Percentiles rank a stretch among this genome's conserved stretches.
Evolutionary conservation across 2,329 filamentous ascomycete species (phyloP).

Genomic region (Trichothecium roseum): DNA sequence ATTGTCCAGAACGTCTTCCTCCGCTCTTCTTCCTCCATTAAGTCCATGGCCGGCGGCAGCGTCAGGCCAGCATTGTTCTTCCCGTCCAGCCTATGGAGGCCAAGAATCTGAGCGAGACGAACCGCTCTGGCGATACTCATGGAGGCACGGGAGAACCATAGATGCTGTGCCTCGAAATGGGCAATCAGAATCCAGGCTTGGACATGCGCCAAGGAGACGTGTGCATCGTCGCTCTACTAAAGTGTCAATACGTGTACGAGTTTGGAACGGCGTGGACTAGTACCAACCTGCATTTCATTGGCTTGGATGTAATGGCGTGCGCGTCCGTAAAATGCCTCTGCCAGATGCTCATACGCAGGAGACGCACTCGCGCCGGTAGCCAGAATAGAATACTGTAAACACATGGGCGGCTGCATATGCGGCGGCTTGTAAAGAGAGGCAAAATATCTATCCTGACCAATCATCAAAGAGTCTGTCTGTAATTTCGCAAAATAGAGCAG

Average conservation of each 20-base stretch:
- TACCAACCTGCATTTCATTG: constrained; percentile 75
- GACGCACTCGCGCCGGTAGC: constrained; percentile 57
- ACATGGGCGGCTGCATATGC: constrained; percentile 67
- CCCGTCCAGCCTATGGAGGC: constrained; percentile 64
- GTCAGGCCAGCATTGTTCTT: constrained; percentile 59
- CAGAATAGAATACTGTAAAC: constrained; percentile 75
- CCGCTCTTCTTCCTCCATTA: constrained; percentile 64
- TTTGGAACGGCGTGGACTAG: no score
- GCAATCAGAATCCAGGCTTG: constrained; percentile 66
- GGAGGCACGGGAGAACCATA: constrained; percentile 75
- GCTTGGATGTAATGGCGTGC: constrained; percentile 69
- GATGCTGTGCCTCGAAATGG: constrained; percentile 68
- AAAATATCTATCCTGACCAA: constrained; percentile 64
- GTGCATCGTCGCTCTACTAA: constrained; percentile 14
- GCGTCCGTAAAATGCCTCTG: constrained; percentile 69
- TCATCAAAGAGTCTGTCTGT: constrained; percentile 59
- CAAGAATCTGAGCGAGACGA: constrained; percentile 67
- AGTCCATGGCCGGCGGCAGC: constrained; percentile 61
- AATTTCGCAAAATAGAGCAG: constrained; percentile 58
- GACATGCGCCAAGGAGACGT: constrained; percentile 53
- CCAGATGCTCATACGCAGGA: constrained; percentile 56
- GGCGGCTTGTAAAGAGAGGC: constrained; percentile 59
- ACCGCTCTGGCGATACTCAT: constrained; percentile 63
- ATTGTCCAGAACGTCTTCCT: constrained; percentile 72
- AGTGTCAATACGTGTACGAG: no score